Conservation (phyloP, 306 rosid species). For the Heteromeles arbutifolia region DNA sequence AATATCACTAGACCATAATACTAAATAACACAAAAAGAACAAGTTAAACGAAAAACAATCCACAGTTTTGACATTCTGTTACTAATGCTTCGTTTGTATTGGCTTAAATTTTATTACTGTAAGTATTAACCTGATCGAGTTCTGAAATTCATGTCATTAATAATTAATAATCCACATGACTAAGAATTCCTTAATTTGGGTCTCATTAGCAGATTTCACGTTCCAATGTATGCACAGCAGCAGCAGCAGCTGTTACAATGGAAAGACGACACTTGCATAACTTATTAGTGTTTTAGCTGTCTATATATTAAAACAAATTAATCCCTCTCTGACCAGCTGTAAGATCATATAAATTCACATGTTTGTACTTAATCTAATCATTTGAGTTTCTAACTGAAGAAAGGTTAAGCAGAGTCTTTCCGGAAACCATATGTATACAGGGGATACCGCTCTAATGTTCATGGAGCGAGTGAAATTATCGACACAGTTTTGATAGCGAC, state of each 20-base stretch:
- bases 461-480: no score
- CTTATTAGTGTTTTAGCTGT: not conserved
- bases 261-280: not conserved
- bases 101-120: not conserved
- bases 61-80: constrained; percentile 24
- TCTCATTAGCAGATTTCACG: not conserved
- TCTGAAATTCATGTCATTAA: constrained; percentile 6
- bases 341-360: not conserved
- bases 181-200: not conserved
- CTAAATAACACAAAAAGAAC: no score
- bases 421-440: not conserved
- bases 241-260: not conserved
- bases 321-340: not conserved
- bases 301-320: not conserved
- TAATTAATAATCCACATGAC: constrained; percentile 2
- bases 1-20: no score
- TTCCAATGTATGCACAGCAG: not conserved
- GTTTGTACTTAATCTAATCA: not conserved
- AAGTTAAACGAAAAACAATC: not conserved
- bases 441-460: no score
- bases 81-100: not conserved
- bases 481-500: no score
- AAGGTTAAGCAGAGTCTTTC: no score
- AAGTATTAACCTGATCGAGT: not conserved
- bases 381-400: no score